Evolutionary conservation across 148 eudicot species (phyloP).

Genomic region (Rhododendron henanense): DNA sequence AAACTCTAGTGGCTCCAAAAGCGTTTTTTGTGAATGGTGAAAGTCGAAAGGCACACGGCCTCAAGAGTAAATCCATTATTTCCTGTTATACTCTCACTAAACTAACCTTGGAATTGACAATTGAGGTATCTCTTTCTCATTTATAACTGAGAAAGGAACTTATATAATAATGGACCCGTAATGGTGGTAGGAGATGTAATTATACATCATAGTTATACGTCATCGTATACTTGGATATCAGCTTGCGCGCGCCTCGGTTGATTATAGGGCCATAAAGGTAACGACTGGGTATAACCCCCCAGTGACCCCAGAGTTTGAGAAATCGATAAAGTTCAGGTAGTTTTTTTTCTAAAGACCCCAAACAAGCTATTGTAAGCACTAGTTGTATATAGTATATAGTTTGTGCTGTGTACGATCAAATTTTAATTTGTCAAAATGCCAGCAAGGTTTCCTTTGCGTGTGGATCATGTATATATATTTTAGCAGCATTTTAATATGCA

Average conservation of each 20-base stretch:
- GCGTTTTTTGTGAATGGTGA: neutral
- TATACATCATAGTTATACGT: neutral
- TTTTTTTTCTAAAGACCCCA: neutral
- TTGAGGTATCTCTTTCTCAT: neutral
- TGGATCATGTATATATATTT: neutral
- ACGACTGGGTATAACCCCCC: accelerated
- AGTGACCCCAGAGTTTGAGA: too few species aligned
- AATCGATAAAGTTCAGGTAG: neutral
- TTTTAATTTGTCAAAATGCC: neutral
- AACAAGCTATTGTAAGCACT: too few species aligned
- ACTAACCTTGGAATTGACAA: neutral
- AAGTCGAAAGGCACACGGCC: neutral
- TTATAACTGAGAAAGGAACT: neutral
- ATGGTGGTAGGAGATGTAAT: neutral
- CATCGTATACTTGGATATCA: neutral
- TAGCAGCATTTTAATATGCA: neutral
- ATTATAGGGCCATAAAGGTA: neutral
- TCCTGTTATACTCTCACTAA: neutral
- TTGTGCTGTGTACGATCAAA: neutral
- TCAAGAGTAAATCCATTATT: too few species aligned
- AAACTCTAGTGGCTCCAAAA: neutral
- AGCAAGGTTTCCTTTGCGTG: neutral
- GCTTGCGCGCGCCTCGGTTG: too few species aligned
- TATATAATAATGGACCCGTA: neutral
- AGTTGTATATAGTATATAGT: too few species aligned